Base-by-base conservation (phyloP, 257 asterid genomes). In the Agastache rugosa region DNA sequence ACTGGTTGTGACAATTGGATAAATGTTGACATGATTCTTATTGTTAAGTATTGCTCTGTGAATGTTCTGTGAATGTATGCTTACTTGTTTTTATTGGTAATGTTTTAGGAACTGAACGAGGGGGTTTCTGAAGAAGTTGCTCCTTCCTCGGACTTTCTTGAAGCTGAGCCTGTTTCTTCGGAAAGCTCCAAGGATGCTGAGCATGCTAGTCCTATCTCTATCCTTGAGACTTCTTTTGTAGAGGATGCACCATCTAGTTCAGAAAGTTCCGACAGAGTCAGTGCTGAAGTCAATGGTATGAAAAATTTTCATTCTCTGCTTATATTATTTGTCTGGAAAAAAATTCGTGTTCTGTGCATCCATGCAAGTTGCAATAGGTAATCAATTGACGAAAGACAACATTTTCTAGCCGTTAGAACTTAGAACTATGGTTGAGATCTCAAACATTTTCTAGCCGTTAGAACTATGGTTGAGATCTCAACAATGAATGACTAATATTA, bases 211-310 rank as follows among this genome's bases (percentile, higher is more conserved):
- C 96, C 94, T 8, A 81, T 84, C 80, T 86, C 97, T 31, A 87
- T 87, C 78, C 83, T 87, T 64, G 90, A 80, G 79, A 80, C 77
- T 68, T 85, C 91, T 45, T 76, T 71, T 20, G 8, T 74, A 7
- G 91, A 87, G 75, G 92, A 86, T 39, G 74, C 71, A 11, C 78
- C 88, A 51, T 75, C 84, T 73, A 71, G 82, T 69, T 80, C 88
- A 27, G 90, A 86, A 81, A 82, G 85, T 74, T 82, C 83, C 67
- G 88, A 79, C 74, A 82, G 83, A 76, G 92, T 83, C 86, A 73
- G 76, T 77, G 89, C 86, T 68, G 92, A 79, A 77, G 85, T 88
- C 42, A 83, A 79, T 68, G 98, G 99, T 94, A 89, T 70, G 78
- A 56, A 66, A 71, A 0, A 8, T 55, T 19, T 7, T 48, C 74